A percentile compares a stretch with the other conserved stretches of the same genome.
Evolutionary conservation across 2,329 filamentous ascomycete genomes (phyloP).

Genomic region (Teratosphaeria gauchensis): DNA sequence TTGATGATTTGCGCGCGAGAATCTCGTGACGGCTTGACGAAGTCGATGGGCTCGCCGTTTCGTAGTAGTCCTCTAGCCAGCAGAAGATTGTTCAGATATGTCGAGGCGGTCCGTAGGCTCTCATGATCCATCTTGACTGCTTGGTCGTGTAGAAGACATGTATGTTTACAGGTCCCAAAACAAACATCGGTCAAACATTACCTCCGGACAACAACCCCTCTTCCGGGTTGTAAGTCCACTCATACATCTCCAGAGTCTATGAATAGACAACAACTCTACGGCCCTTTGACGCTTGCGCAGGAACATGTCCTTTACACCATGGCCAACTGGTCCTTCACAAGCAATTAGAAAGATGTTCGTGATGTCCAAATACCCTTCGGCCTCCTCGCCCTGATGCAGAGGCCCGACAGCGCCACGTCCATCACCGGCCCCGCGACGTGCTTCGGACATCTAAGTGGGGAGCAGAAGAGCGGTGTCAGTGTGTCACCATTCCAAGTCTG

Average conservation of each 20-base stretch:
- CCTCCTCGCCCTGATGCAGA: not conserved
- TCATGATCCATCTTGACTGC: conserved; percentile 32
- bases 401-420: not conserved
- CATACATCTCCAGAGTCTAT: not conserved
- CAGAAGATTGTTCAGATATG: conserved; percentile 56
- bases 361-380: not conserved
- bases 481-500: not conserved
- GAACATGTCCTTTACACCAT: not conserved
- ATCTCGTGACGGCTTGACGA: conserved; percentile 55
- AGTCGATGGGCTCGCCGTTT: conserved; percentile 67
- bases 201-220: not conserved
- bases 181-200: not conserved
- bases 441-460: conserved; percentile 3
- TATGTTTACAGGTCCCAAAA: not conserved
- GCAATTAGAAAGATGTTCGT: not conserved
- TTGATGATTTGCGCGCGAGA: conserved; percentile 84
- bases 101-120: conserved; percentile 51
- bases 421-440: not conserved
- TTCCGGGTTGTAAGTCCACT: not conserved
- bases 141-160: not conserved
- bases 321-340: not conserved
- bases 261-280: not conserved
- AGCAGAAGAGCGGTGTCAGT: conserved; percentile 7
- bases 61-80: conserved; percentile 54
- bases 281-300: not conserved